Base-by-base conservation (phyloP, 345 rosid species). In the Erucastrum elatum region DNA sequence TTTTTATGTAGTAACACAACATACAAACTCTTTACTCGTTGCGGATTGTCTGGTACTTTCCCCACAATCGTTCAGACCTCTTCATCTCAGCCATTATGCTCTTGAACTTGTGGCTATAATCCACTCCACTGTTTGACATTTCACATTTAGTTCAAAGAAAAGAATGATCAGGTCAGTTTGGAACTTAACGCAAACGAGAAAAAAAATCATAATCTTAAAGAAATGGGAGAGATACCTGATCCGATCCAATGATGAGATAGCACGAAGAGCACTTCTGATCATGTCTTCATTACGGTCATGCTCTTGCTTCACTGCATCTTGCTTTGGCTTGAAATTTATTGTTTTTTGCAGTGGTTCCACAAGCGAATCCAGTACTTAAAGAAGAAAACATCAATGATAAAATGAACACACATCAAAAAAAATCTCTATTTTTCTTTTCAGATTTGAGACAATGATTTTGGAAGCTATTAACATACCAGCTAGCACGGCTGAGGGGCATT, bases 241-340 rank as follows among this genome's bases (percentile, higher is more conserved):
- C 37, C 90, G 94, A 67, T 93, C 94, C 82, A 96, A 67, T 35
- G 98, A 91, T 35, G 97, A 92, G 56, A 93, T 91, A 39, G 95
- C 95, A 53, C 98, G 94, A 37, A 96, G 89, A 51, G 98, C 99
- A 67, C 98, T 96, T 67, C 98, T 91, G 76, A 96, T 96, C 99
- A 96, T 96, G 84, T 96, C 99, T 86, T 93, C 99, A 51, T 96
- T 96, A 34, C 99, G 98, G 64, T 96, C 99, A 26, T 93, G 96
- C 83, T 96, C 99, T 82, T 96, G 99, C 84, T 96, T 96, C 71
- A 96, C 99, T 75, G 99, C 99, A 85, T 90, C 97, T 81, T 87
- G 90, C 93, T 96, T 96, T 35, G 98, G 99, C 90, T 91, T 93
- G 77, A 96, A 93, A 85, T 86, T 87, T 75, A 96, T 87, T 3